Percentiles rank a stretch among this genome's conserved stretches.
These are phyloP conservation scores for Termitomyces sp. DNA, from an alignment of 1,284 basidiomycete species.

Conservation along the genomic window DNA sequence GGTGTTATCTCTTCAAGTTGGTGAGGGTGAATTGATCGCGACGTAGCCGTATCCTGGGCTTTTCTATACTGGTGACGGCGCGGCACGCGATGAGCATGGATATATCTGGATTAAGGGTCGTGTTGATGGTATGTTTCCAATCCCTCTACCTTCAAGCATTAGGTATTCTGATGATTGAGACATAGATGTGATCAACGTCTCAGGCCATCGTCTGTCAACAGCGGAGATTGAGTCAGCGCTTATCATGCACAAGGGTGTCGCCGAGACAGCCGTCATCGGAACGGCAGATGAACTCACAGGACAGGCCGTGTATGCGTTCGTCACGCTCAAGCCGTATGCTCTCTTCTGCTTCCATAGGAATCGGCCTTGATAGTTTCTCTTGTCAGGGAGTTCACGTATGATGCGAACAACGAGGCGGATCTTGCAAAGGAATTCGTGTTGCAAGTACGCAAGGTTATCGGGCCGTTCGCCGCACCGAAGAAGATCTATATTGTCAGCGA, in stretches of 20 bases:
- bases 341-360: background rate
- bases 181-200: conserved; percentile 86
- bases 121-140: conserved; percentile 72
- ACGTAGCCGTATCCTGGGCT: conserved; percentile 74
- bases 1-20: background rate
- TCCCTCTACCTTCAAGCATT: background rate
- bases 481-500: conserved; percentile 84
- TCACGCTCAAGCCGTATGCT: conserved; percentile 71
- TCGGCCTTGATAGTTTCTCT: background rate
- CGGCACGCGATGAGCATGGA: conserved; percentile 89
- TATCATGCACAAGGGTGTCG: conserved; percentile 91
- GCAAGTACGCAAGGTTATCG: conserved; percentile 94
- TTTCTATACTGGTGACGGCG: conserved; percentile 98
- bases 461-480: conserved; percentile 94
- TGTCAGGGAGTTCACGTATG: conserved; percentile 75
- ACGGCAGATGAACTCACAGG: conserved; percentile 85
- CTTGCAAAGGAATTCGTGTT: conserved; percentile 87
- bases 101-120: conserved; percentile 99
- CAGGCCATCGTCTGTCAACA: conserved; percentile 94
- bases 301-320: conserved; percentile 84
- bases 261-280: conserved; percentile 94
- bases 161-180: background rate
- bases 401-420: conserved; percentile 60
- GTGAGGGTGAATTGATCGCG: background rate
- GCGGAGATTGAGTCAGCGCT: conserved; percentile 97